phyloP scores from a whole-genome alignment of 108 stramenopile genomes.

The Cyclotella kingstonii region DNA sequence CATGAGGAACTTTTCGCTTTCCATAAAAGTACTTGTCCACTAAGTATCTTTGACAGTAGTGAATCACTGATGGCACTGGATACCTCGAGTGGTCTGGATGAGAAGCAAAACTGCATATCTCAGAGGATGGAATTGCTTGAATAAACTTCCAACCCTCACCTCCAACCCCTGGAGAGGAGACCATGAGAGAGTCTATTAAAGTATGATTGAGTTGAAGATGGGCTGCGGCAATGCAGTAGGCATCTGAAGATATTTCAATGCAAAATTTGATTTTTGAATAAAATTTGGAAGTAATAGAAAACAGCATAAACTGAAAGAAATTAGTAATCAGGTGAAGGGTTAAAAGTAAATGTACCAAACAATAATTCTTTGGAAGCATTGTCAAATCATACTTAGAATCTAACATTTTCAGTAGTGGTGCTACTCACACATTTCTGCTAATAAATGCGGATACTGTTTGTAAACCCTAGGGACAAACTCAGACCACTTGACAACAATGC shows the following conservation, averaged over 20 bases:
- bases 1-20: conserved; percentile 60
- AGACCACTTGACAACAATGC: conserved; percentile 66
- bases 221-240: conserved; percentile 79
- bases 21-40: conserved; percentile 49
- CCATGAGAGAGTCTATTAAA: conserved; percentile 65
- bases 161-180: conserved; percentile 43
- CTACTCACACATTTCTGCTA: conserved; percentile 61
- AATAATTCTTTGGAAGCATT: too few relatives aligned
- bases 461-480: conserved; percentile 73
- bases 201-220: conserved; percentile 66
- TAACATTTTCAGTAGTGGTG: too few relatives aligned
- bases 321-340: not conserved
- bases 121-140: conserved; percentile 34
- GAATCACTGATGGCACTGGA: conserved; percentile 49
- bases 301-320: not conserved
- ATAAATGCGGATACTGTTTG: conserved; percentile 63
- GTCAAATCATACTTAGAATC: too few relatives aligned
- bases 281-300: conserved; percentile 12
- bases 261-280: not conserved
- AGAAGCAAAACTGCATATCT: conserved; percentile 37
- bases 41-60: conserved; percentile 61
- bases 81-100: conserved; percentile 28
- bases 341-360: too few relatives aligned
- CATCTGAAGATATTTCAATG: conserved; percentile 21
- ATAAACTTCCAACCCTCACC: conserved; percentile 69